Evolutionary conservation across 495 filamentous ascomycete species (phyloP).

Genomic region (Penicillium coffeae): DNA sequence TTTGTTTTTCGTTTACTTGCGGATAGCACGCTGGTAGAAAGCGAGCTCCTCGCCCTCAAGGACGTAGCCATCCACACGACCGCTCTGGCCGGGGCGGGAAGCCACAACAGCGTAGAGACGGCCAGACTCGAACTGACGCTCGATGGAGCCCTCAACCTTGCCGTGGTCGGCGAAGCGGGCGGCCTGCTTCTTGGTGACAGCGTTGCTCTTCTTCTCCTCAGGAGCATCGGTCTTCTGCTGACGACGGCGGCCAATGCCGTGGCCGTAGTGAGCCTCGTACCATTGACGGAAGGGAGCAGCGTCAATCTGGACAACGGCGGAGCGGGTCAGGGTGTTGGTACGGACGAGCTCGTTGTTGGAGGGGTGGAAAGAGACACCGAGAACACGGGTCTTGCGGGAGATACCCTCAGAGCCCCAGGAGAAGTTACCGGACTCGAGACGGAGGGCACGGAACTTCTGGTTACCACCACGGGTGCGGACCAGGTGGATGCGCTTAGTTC

Average conservation of each 20-base stretch:
- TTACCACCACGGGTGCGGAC: constrained; percentile 99
- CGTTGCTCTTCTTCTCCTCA: constrained; percentile 88
- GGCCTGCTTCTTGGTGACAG: constrained; percentile 92
- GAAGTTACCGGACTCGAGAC: constrained; percentile 99
- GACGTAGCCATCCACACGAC: constrained; percentile 94
- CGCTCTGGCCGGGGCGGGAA: constrained; percentile 92
- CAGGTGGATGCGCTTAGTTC: constrained; percentile 95
- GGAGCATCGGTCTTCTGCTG: constrained; percentile 69
- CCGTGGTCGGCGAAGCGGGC: constrained; percentile 71
- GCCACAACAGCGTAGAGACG: constrained; percentile 91
- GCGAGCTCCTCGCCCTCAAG: constrained; percentile 98
- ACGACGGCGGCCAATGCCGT: constrained; percentile 79
- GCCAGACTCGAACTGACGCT: constrained; percentile 98
- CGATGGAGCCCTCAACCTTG: constrained; percentile 89
- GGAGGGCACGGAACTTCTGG: constrained; percentile 98
- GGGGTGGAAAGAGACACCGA: constrained; percentile 95
- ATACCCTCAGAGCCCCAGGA: constrained; percentile 97
- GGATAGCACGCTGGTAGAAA: constrained; percentile 98
- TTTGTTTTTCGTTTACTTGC: constrained; percentile 71
- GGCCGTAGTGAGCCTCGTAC: constrained; percentile 99
- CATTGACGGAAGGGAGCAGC: constrained; percentile 98
- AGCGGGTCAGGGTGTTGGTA: constrained; percentile 99
- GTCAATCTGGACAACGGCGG: constrained; percentile 97
- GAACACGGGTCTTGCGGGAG: constrained; percentile 97
- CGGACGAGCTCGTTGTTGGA: constrained; percentile 99